Evolutionary conservation across 495 filamentous ascomycete species (phyloP).

Genomic region (Terfezia boudieri): DNA sequence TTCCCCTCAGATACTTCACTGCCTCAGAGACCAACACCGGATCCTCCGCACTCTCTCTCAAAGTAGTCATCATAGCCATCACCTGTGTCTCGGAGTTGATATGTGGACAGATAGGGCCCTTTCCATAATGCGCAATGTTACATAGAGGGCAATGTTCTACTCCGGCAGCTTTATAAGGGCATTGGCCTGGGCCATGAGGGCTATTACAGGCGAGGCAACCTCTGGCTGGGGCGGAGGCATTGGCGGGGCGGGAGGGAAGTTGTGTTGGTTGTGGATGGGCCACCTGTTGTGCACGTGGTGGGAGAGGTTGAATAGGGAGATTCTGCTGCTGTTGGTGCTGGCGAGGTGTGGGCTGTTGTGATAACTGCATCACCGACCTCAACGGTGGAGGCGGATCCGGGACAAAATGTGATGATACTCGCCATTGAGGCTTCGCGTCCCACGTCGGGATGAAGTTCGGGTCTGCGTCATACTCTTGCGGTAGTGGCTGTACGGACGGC

Average conservation of each 20-base stretch:
- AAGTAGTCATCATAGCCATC: slow-evolving; percentile 33
- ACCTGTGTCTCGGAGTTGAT: slow-evolving; percentile 35
- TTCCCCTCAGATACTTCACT: slow-evolving; percentile 31
- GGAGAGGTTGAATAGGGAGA: not conserved
- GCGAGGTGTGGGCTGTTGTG: not conserved
- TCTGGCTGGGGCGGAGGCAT: not conserved
- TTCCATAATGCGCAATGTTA: slow-evolving; percentile 41
- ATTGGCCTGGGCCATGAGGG: slow-evolving; percentile 32
- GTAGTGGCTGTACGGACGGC: not conserved
- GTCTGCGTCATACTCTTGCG: not conserved
- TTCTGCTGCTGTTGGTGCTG: not conserved
- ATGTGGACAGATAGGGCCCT: slow-evolving; percentile 35
- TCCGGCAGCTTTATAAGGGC: slow-evolving; percentile 37
- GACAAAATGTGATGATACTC: not conserved
- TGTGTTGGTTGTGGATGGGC: not conserved
- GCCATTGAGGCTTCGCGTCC: not conserved
- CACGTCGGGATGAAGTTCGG: too few relatives aligned
- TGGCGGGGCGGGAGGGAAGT: not conserved
- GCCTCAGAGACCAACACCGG: slow-evolving; percentile 29
- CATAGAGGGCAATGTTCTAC: slow-evolving; percentile 44
- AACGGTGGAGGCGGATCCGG: not conserved
- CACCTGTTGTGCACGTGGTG: not conserved
- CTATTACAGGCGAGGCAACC: slow-evolving; percentile 33
- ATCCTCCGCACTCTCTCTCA: slow-evolving; percentile 35
- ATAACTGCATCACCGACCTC: not conserved